Base-by-base conservation (phyloP, 352 stramenopile genomes). In the Phytophthora kernoviae region DNA sequence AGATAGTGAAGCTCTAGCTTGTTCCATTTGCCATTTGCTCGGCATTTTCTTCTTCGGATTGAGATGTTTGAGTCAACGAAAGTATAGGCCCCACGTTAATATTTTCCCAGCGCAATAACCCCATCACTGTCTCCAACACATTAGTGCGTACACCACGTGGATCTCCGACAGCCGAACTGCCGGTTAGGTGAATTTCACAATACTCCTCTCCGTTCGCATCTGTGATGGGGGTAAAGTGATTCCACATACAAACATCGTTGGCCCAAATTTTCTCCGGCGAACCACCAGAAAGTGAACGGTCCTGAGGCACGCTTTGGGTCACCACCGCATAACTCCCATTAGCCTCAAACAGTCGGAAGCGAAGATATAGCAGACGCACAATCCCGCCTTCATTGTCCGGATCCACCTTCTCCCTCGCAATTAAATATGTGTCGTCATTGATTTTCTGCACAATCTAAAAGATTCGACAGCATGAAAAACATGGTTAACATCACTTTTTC, bases 391-490 rank as follows among this genome's bases (percentile, higher is more conserved):
- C 48, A 37, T 58, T 62, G 9, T 74, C 59, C 1, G 70, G 75
- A 53, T 79, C 69, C 20, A 53, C 26, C 49, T 75, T 70, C 40
- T 77, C 65, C 0, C 73, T 58, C 5, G 65, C 63, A 20, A 75
- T 67, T 26, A 88, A 65, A 69, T 80, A 88, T 18, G 73, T 86
- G 52, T 86, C 71, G 17, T 86, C 69, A 49, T 86, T 88, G 20
- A 86, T 36, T 40, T 79, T 69, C 48, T 82, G 70, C 21, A 75
- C 51, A 30, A 88, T 61, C 62, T 81, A 42, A 17, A 67, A 21
- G 53, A 39, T 6, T 20, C 0, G 20, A 36, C 39, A 55, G 45
- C 10, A 26, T 49, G 33, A 50, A n/a, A 26, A 11, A 30, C 5
- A 22, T 14, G 50, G 27, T 20, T 7, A 40, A 21, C 5, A 24